Base-by-base conservation (phyloP, 768 basidiomycete genomes). In the Tubosaeta brunneosetosa region DNA sequence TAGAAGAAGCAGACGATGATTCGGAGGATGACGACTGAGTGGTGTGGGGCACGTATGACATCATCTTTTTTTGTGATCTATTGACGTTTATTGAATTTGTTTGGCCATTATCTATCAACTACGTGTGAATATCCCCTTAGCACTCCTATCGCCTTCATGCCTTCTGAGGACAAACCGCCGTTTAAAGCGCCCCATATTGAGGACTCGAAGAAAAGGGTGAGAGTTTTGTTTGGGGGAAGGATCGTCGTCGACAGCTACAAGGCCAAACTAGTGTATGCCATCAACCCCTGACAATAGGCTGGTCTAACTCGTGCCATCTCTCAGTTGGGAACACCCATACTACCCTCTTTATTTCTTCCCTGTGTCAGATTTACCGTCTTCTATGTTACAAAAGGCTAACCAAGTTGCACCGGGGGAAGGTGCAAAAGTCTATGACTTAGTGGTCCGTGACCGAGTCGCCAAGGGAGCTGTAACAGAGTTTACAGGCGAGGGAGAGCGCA, bases 1-100 rank as follows among this genome's bases (percentile, higher is more conserved):
- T 95, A 17, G 86, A 84, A 51, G 90, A 92, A 67, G 92, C 92
- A 8, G 91, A 93, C 26, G 86, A 86, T 59, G 88, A 87, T 47
- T 61, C 64, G 1, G 61, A 56, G 22, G 60, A 79, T 16, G 67
- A 64, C n/a, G 61, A 62, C 42, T 71, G 17, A 59, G 32, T 31
- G 36, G 19, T 34, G 8, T 41, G 27, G 4, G 4, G 46, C 33
- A 50, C 16, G 38, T 52, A 27, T 42, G 44, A 14, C 44, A 27
- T 22, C 27, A 41, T 37, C 1, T 55, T 22, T 41, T 46, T 51
- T 12, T 50, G 48, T 51, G 60, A 65, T 62, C 44, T 58, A 37
- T 59, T 52, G 43, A 49, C 42, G 29, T 17, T 6, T 40, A 55
- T 42, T 32, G 42, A 33, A 26, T 38, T 29, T 16, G 31, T 53